Evolutionary conservation across 2,329 filamentous ascomycete species (phyloP).

Genomic region (Penicillium brevicompactum): DNA sequence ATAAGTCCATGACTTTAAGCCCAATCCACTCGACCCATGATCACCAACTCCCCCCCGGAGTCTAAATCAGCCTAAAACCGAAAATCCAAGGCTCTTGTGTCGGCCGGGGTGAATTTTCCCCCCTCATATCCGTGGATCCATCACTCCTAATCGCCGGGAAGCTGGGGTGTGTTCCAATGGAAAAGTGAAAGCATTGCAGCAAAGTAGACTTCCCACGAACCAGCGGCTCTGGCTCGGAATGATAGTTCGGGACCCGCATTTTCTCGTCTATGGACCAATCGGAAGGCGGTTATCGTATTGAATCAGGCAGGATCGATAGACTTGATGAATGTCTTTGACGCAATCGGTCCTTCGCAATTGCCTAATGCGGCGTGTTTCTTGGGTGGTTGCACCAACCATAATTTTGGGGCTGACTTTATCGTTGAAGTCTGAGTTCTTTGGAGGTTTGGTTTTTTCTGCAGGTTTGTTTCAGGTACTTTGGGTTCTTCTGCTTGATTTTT

Average conservation of each 20-base stretch:
- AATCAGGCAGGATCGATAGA: not conserved
- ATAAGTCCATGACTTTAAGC: not conserved
- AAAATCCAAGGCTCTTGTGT: no score
- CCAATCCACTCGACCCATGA: no score
- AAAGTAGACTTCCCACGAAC: not conserved
- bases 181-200: no score
- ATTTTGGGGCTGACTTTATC: not conserved
- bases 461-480: no score
- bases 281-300: not conserved
- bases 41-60: not conserved
- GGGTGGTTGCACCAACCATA: slow-evolving; percentile 1
- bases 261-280: not conserved
- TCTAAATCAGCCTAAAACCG: not conserved
- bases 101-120: not conserved
- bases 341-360: slow-evolving; percentile 4
- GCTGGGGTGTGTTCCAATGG: no score
- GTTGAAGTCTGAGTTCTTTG: no score
- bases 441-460: no score
- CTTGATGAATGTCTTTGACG: slow-evolving; percentile 18
- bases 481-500: no score
- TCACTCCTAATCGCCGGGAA: no score
- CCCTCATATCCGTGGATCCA: no score
- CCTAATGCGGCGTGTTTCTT: slow-evolving; percentile 5
- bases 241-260: not conserved
- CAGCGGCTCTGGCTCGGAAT: not conserved